These are phyloP conservation scores for Rhodotorula toruloides DNA, from an alignment of 768 basidiomycete species.

Conservation along the genomic window DNA sequence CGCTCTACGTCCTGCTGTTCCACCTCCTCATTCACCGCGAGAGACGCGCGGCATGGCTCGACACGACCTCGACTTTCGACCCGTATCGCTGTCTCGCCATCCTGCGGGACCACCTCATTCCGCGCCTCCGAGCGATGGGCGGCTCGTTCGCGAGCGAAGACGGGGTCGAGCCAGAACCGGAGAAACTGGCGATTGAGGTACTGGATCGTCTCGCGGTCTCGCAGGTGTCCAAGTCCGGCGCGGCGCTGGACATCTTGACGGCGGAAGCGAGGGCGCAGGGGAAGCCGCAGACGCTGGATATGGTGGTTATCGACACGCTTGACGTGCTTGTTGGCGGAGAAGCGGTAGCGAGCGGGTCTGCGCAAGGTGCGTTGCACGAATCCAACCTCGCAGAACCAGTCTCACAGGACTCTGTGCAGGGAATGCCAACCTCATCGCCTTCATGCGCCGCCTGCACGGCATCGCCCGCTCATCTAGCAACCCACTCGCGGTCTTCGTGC, in stretches of 20 bases:
- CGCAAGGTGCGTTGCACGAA: not conserved
- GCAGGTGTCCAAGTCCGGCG: not conserved
- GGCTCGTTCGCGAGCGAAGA: not conserved
- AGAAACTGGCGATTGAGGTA: slow-evolving; percentile 15
- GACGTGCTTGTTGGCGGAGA: slow-evolving; percentile 15
- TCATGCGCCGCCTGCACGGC: slow-evolving; percentile 12
- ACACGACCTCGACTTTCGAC: slow-evolving; percentile 23
- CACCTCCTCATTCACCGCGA: slow-evolving; percentile 2
- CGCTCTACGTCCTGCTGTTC: slow-evolving; percentile 5
- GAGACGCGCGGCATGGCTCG: slow-evolving; percentile 14
- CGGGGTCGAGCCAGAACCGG: not conserved
- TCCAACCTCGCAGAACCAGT: not conserved
- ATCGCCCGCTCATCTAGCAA: not conserved
- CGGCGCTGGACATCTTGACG: slow-evolving; percentile 17
- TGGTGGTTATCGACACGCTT: slow-evolving; percentile 23
- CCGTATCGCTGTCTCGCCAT: slow-evolving; percentile 16
- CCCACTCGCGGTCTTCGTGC: slow-evolving; percentile 14
- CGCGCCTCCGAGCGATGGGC: not conserved
- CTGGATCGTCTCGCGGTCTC: slow-evolving; percentile 19
- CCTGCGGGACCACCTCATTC: slow-evolving; percentile 18
- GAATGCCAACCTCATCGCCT: slow-evolving; percentile 22
- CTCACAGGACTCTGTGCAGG: not conserved
- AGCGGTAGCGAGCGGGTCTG: not conserved
- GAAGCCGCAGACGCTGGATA: not conserved
- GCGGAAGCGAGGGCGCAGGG: not conserved